These are phyloP conservation scores for Immersiporthe knoxdaviesiana DNA, from an alignment of 2,329 filamentous ascomycete species.

Conservation along the genomic window DNA sequence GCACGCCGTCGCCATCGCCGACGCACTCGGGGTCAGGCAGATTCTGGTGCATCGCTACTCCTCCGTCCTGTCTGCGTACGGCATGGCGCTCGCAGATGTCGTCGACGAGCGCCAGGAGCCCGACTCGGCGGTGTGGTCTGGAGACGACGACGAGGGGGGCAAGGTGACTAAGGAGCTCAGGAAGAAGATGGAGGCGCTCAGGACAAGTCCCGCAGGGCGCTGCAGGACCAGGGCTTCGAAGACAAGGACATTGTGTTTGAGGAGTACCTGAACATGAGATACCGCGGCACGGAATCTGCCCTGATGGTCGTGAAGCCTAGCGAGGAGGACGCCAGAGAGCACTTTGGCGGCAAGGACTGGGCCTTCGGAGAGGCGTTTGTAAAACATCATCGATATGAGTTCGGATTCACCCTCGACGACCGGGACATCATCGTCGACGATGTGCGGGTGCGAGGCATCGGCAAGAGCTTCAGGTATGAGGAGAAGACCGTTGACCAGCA, in stretches of 20 bases:
- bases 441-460: constrained; percentile 84
- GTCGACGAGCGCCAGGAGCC: constrained; percentile 89
- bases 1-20: constrained; percentile 88
- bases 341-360: constrained; percentile 70
- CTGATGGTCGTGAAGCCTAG: constrained; percentile 84
- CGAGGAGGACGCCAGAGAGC: constrained; percentile 60
- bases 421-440: constrained; percentile 90
- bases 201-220: constrained; percentile 67
- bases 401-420: constrained; percentile 84
- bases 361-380: constrained; percentile 84
- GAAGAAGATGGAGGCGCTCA: constrained; percentile 77
- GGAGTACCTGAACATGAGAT: constrained; percentile 93
- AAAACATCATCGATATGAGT: constrained; percentile 87
- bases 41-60: constrained; percentile 88
- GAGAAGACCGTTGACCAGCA: constrained; percentile 86
- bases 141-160: constrained; percentile 58
- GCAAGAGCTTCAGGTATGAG: constrained; percentile 79
- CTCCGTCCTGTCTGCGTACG: constrained; percentile 86
- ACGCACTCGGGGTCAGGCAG: constrained; percentile 80
- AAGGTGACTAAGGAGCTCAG: constrained; percentile 66
- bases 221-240: constrained; percentile 79
- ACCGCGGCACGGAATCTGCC: constrained; percentile 86
- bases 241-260: constrained; percentile 79
- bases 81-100: constrained; percentile 90
- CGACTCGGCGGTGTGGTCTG: constrained; percentile 64